phyloP scores from a whole-genome alignment of 257 asterid genomes.

The Petunia axillaris region DNA sequence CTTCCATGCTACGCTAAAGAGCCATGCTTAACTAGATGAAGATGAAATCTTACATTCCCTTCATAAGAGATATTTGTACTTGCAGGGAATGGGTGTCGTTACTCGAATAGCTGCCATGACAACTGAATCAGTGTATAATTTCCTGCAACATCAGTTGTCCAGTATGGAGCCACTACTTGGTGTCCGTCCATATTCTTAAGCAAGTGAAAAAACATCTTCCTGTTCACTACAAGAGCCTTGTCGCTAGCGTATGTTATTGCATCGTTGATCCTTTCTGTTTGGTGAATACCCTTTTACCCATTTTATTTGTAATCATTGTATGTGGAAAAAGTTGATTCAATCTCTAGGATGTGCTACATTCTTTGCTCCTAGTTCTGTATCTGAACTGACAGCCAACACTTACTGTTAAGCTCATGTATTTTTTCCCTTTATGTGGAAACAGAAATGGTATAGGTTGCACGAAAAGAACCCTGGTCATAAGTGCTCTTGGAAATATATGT shows the following conservation, averaged over 20 bases:
- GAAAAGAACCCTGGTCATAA: neutral
- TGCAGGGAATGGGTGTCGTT: conserved; percentile 68
- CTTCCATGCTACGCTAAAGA: neutral
- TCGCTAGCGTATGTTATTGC: neutral
- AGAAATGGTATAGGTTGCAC: neutral
- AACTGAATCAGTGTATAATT: conserved; percentile 79
- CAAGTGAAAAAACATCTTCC: neutral
- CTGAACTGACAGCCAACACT: neutral
- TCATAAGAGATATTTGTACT: neutral
- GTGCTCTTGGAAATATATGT: neutral
- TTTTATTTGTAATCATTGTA: conserved; percentile 4
- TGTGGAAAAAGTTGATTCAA: conserved; percentile 12
- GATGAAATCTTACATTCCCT: neutral
- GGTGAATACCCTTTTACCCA: neutral
- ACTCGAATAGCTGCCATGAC: conserved; percentile 78
- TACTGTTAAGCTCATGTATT: neutral
- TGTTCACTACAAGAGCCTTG: neutral
- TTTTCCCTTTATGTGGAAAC: neutral
- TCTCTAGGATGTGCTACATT: neutral
- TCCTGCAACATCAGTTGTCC: conserved; percentile 69
- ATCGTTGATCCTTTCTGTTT: neutral
- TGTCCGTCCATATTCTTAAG: conserved; percentile 59
- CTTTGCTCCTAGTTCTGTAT: neutral
- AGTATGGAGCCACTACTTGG: conserved; percentile 70
- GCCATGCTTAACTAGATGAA: too few relatives aligned